These are phyloP conservation scores for Neurospora sp. DNA, from an alignment of 2,329 filamentous ascomycete genomes.

Conservation along the genomic window DNA sequence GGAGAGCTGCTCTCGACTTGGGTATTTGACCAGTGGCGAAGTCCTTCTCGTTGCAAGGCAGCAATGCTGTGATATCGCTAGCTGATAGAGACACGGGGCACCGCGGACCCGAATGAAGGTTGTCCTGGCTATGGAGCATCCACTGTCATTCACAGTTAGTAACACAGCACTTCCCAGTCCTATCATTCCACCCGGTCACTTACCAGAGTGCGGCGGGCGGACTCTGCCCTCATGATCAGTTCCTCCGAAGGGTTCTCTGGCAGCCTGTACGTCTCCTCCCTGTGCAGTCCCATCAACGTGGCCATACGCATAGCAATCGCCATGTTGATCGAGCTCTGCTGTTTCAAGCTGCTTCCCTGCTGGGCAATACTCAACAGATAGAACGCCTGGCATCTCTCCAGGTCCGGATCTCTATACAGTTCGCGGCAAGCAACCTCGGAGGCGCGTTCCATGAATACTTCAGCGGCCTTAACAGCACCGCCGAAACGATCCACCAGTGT, in stretches of 20 bases:
- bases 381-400: constrained; percentile 49
- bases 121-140: constrained; percentile 51
- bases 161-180: constrained; percentile 2
- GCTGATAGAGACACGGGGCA: constrained; percentile 42
- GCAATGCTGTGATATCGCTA: constrained; percentile 43
- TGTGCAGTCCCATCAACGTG: constrained; percentile 42
- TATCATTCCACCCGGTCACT: constrained; percentile 14
- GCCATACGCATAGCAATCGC: constrained; percentile 48
- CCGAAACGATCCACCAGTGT: constrained; percentile 38
- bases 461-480: constrained; percentile 39
- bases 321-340: constrained; percentile 48
- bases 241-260: constrained; percentile 30
- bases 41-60: constrained; percentile 43
- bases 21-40: constrained; percentile 40
- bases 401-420: constrained; percentile 40
- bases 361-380: constrained; percentile 50
- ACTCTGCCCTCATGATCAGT: constrained; percentile 40
- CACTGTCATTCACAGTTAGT: constrained; percentile 29
- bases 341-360: constrained; percentile 44
- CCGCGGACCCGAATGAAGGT: constrained; percentile 42
- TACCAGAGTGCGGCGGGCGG: constrained; percentile 47
- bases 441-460: constrained; percentile 43
- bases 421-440: constrained; percentile 37
- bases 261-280: constrained; percentile 43
- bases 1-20: constrained; percentile 39